Evolutionary conservation across 1,139 yeast genomes (phyloP).

Genomic region (Cylindricascospora bacillispora): DNA sequence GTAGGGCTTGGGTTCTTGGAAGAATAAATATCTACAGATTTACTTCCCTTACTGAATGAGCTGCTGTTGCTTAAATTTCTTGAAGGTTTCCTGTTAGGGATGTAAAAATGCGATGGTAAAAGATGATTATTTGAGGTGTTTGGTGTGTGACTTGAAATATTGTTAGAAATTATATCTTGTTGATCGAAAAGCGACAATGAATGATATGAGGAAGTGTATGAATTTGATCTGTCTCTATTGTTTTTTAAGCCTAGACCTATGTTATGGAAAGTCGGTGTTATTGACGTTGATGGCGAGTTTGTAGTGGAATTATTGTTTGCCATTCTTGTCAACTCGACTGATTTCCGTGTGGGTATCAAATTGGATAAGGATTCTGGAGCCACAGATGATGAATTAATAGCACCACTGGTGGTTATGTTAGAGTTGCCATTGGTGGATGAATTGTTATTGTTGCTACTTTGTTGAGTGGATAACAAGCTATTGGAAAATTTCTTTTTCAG

Average conservation of each 20-base stretch:
- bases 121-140: not conserved
- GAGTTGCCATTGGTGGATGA: slow-evolving; percentile 3
- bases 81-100: not conserved
- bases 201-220: not conserved
- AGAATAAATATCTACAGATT: not conserved
- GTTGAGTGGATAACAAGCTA: slow-evolving; percentile 4
- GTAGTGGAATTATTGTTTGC: too few species aligned
- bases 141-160: too few species aligned
- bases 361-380: too few species aligned
- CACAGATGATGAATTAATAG: too few species aligned
- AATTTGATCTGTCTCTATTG: not conserved
- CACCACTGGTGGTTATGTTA: not conserved
- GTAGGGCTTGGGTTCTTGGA: not conserved
- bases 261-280: too few species aligned
- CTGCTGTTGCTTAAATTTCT: not conserved
- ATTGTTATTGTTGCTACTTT: slow-evolving; percentile 3
- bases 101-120: too few species aligned
- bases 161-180: too few species aligned
- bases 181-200: too few species aligned
- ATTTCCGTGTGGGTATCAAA: too few species aligned
- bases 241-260: not conserved
- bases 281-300: too few species aligned
- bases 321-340: too few species aligned
- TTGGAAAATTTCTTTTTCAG: slow-evolving; percentile 12
- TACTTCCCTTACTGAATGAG: not conserved